Conservation (phyloP, 306 rosid genomes). For the Quercus wislizeni region DNA sequence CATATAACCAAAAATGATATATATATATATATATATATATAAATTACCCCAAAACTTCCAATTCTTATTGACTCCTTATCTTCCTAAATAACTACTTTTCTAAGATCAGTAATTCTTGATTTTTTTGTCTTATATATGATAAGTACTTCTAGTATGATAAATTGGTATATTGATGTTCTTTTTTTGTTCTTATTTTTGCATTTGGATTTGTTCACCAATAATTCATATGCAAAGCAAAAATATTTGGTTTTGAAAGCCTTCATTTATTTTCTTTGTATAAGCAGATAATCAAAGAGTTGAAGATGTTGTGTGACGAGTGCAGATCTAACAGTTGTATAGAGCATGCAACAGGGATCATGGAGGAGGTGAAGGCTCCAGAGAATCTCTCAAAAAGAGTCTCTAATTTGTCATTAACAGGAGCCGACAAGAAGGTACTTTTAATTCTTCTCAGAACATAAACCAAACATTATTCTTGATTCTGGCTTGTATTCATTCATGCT, state of each 20-base stretch:
- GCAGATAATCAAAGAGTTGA: constrained; percentile 46
- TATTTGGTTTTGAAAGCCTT: neutral
- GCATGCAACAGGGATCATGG: constrained; percentile 56
- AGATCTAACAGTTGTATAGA: constrained; percentile 55
- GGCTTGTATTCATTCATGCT: neutral
- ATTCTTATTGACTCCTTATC: too few species aligned
- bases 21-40: too few species aligned
- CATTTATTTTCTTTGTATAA: constrained; percentile 5
- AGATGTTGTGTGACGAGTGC: constrained; percentile 42
- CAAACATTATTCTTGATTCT: neutral
- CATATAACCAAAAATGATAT: neutral
- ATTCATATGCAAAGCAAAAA: neutral
- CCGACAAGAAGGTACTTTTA: constrained; percentile 39
- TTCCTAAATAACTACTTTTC: too few species aligned
- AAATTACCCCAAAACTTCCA: too few species aligned
- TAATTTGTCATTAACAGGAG: constrained; percentile 33
- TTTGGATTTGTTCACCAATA: neutral
- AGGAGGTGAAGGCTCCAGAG: constrained; percentile 55
- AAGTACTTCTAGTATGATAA: too few species aligned
- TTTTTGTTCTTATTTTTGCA: too few species aligned
- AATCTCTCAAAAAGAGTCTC: constrained; percentile 48
- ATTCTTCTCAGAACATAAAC: neutral
- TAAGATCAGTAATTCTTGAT: too few species aligned
- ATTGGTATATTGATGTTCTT: too few species aligned
- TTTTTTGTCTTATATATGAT: too few species aligned